phyloP scores from a whole-genome alignment of 306 rosid species.

The Rosa multiflora region DNA sequence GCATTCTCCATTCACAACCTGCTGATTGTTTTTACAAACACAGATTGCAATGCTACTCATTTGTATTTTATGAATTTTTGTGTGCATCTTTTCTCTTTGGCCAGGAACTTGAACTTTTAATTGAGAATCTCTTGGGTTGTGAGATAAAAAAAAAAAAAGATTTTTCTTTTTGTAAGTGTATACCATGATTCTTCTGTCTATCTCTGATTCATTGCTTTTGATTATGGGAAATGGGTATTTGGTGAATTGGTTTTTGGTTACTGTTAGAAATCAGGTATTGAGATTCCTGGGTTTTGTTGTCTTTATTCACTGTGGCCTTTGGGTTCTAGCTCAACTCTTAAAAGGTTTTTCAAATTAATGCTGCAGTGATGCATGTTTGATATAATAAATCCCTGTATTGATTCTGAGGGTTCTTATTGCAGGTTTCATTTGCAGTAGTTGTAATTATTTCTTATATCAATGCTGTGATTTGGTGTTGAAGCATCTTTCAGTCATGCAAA shows the following conservation, averaged over 20 bases:
- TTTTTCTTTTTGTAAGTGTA: too few species aligned
- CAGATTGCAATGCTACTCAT: too few species aligned
- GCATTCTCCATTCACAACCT: too few species aligned
- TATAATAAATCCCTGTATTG: neutral
- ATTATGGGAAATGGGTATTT: slow-evolving; percentile 2
- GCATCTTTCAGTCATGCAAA: too few species aligned
- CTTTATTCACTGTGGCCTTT: neutral
- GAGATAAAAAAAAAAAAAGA: too few species aligned
- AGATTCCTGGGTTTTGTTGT: neutral
- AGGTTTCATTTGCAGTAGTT: neutral
- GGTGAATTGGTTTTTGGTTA: neutral
- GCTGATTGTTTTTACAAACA: too few species aligned
- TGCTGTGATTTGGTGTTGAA: too few species aligned
- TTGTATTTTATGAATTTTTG: too few species aligned
- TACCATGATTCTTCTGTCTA: neutral
- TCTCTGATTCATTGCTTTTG: slow-evolving; percentile 5
- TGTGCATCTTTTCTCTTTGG: too few species aligned
- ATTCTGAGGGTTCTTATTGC: neutral
- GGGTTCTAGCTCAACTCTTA: neutral
- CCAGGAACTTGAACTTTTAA: too few species aligned
- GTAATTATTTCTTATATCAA: neutral
- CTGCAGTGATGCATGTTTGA: neutral
- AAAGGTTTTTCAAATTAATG: neutral
- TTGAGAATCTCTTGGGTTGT: too few species aligned
- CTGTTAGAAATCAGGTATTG: slow-evolving; percentile 8